Conservation (phyloP, 148 eudicot genomes). For the Fallopia convolvulus region DNA sequence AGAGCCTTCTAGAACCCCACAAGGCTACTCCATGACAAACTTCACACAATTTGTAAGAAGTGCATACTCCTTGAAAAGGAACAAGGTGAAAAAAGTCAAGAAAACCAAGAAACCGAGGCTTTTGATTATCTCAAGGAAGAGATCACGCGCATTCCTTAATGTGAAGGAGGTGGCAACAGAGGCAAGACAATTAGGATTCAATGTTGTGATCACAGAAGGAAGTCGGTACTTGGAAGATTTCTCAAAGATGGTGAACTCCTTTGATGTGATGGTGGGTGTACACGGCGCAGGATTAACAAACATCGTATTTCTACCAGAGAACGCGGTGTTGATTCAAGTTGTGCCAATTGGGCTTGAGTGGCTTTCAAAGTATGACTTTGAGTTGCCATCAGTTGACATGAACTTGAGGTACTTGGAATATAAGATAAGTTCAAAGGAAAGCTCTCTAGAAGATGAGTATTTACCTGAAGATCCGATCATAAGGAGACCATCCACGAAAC, state of each 20-base stretch:
- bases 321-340: constrained; percentile 57
- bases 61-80: constrained; percentile 31
- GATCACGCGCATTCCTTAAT: constrained; percentile 32
- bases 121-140: constrained; percentile 37
- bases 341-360: constrained; percentile 43
- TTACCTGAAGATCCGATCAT: background rate
- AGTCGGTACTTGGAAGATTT: constrained; percentile 10
- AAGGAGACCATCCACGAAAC: background rate
- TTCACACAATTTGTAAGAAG: constrained; percentile 34
- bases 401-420: constrained; percentile 48
- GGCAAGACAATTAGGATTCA: constrained; percentile 33
- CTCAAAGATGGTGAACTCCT: constrained; percentile 42
- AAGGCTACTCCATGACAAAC: constrained; percentile 18
- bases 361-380: constrained; percentile 29
- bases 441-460: background rate
- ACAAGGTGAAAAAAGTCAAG: constrained; percentile 1
- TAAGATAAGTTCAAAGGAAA: constrained; percentile 20
- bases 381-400: constrained; percentile 42
- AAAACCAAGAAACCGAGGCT: constrained; percentile 30
- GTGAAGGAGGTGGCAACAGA: constrained; percentile 22
- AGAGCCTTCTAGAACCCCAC: constrained; percentile 20
- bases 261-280: constrained; percentile 60
- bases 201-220: constrained; percentile 33
- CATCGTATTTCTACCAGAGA: constrained; percentile 47
- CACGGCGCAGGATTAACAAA: constrained; percentile 81